Base-by-base conservation (phyloP, 148 eudicot genomes). In the Rhododendron griersonianum region DNA sequence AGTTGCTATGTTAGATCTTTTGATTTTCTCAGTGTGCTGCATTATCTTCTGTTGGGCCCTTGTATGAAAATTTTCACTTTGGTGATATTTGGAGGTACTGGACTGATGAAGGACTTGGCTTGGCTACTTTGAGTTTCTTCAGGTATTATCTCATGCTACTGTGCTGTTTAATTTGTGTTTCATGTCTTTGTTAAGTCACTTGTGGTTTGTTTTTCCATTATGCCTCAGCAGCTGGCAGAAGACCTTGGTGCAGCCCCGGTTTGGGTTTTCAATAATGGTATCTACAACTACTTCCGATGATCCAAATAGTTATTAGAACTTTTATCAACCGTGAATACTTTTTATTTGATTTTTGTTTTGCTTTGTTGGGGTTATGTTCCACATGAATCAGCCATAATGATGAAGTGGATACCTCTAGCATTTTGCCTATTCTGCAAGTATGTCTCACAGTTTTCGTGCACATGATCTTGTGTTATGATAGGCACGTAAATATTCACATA, bases 221-320 rank as follows among this genome's bases (percentile, higher is more conserved):
- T 55, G 45, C 85, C 88, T 89, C 88, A 82, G 61, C 89, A 96
- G 99, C 92, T 96, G 86, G 95, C 99, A 25, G 98, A 95, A 87
- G 99, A 96, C 89, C 92, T 96, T 67, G 95, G 93, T 80, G 98
- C 99, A 85, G 87, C 88, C 61, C 99, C 99, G 11, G 85, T 95
- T 50, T 96, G 99, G 99, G 99, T 96, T 41, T 91, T 96, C 81
- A 96, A 96, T 87, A 94, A 89, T 78, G 99, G 98, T 96, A 92
- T 33, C 80, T 23, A 53, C 83, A 76, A 74, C 59, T 55, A 5
- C 73, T 51, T 81, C 13, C 19, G 16, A 75, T 67, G 63, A 11
- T 81, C 80, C 61, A 78, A 30, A 7, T 37, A 4, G 83, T 37
- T 13, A 74, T 9, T 44, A n/a, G 47, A 84, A 37, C 65, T 83